Conservation (phyloP, 73 alveolate genomes). For the Paraurostyla sp. region DNA sequence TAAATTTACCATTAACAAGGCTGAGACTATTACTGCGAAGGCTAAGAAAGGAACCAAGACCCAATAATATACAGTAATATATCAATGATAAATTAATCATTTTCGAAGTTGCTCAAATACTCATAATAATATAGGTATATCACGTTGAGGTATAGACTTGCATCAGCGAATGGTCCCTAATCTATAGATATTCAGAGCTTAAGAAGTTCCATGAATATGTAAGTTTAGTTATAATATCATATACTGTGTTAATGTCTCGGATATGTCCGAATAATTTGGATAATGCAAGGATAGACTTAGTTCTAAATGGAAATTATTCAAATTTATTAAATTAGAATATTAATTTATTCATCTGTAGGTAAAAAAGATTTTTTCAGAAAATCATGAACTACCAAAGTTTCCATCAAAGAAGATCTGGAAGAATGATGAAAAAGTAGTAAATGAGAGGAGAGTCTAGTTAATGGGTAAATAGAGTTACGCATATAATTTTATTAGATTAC, state of each 20-base stretch:
- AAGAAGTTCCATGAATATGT: slow-evolving; percentile 33
- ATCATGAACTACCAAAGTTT: slow-evolving; percentile 20
- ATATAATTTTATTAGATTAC: not conserved
- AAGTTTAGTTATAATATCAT: not conserved
- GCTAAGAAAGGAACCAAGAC: slow-evolving; percentile 8
- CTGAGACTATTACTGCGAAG: not conserved
- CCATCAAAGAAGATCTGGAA: slow-evolving; percentile 59
- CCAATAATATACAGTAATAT: slow-evolving; percentile 1
- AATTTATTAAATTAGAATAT: too few relatives aligned
- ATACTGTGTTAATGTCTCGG: not conserved
- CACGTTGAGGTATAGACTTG: slow-evolving; percentile 43
- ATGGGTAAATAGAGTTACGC: not conserved
- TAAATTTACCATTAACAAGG: slow-evolving; percentile 22
- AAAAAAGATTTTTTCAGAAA: not conserved
- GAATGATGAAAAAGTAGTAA: slow-evolving; percentile 40
- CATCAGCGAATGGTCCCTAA: slow-evolving; percentile 32
- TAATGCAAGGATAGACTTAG: not conserved
- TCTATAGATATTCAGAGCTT: slow-evolving; percentile 53
- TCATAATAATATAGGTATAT: slow-evolving; percentile 53
- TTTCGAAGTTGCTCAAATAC: too few relatives aligned
- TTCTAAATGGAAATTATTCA: too few relatives aligned
- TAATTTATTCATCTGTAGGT: not conserved
- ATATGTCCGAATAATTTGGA: not conserved
- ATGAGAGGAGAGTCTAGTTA: slow-evolving; percentile 6
- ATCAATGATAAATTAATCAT: not conserved